Evolutionary conservation across 805 yeast genomes (phyloP).

Genomic region (Candida ascalaphidarum): DNA sequence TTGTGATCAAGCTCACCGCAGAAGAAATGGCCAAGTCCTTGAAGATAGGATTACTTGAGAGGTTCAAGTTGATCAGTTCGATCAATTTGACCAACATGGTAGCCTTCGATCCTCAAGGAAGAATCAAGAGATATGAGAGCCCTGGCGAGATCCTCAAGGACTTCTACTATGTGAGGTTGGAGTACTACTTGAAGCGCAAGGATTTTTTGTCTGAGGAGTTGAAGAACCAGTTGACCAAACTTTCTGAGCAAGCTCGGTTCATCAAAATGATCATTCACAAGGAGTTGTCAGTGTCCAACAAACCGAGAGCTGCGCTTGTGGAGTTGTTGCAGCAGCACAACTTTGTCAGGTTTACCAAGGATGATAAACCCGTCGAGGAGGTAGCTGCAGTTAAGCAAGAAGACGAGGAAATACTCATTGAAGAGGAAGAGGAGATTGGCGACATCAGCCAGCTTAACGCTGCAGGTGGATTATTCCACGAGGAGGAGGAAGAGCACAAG

Average conservation of each 20-base stretch:
- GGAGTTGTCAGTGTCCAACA: constrained; percentile 63
- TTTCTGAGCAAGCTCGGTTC: constrained; percentile 81
- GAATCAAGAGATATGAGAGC: constrained; percentile 72
- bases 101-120: constrained; percentile 85
- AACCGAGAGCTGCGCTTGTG: constrained; percentile 57
- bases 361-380: constrained; percentile 54
- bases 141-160: constrained; percentile 76
- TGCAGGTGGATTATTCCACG: constrained; percentile 12
- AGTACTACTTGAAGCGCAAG: constrained; percentile 84
- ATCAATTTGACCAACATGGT: constrained; percentile 84
- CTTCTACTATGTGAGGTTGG: constrained; percentile 79
- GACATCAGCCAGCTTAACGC: constrained; percentile 15
- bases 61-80: constrained; percentile 68
- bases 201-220: constrained; percentile 64
- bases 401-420: constrained; percentile 33
- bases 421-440: constrained; percentile 34
- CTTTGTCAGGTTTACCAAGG: constrained; percentile 71
- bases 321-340: constrained; percentile 52
- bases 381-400: constrained; percentile 17
- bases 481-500: constrained; percentile 32
- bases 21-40: constrained; percentile 81
- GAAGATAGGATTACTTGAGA: constrained; percentile 69
- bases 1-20: constrained; percentile 62
- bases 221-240: constrained; percentile 65
- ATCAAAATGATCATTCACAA: constrained; percentile 82